A percentile compares a stretch with the other conserved stretches of the same genome.
Conservation (phyloP, 1,284 basidiomycete genomes). For the Singerocomus rubriflavus region DNA sequence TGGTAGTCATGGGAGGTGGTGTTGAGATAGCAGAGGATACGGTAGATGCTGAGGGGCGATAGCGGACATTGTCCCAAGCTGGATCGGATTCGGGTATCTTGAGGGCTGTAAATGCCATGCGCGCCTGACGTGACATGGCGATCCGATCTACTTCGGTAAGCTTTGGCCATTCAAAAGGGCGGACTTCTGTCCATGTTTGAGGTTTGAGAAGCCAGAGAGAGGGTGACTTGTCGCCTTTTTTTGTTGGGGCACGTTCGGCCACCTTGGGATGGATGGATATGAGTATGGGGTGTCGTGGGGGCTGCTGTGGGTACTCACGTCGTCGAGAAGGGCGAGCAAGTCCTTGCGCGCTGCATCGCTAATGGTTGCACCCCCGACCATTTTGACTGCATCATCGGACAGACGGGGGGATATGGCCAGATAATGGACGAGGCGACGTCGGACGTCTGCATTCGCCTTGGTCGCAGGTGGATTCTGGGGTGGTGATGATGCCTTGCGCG, state of each 20-base stretch:
- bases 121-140: constrained; percentile 47
- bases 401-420: constrained; percentile 48
- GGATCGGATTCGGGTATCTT: constrained; percentile 56
- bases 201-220: constrained; percentile 53
- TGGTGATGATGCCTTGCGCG: constrained; percentile 28
- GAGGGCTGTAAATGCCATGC: constrained; percentile 43
- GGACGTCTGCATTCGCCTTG: constrained; percentile 30
- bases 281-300: background rate
- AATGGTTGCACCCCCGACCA: constrained; percentile 39
- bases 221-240: constrained; percentile 35
- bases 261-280: constrained; percentile 37
- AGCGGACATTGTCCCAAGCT: constrained; percentile 47
- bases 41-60: constrained; percentile 23
- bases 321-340: constrained; percentile 44
- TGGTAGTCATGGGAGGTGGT: constrained; percentile 16
- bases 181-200: constrained; percentile 59
- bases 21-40: constrained; percentile 10
- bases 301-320: constrained; percentile 36
- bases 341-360: constrained; percentile 36
- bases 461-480: constrained; percentile 22
- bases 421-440: constrained; percentile 52
- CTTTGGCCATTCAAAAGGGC: constrained; percentile 58
- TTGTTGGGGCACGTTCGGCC: constrained; percentile 41
- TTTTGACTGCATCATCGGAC: constrained; percentile 42
- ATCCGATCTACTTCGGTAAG: constrained; percentile 46